Evolutionary conservation across 2,329 filamentous ascomycete species (phyloP), one percentile per base, ranked within the genome.

Genomic region (Cryphonectria parasitica): DNA sequence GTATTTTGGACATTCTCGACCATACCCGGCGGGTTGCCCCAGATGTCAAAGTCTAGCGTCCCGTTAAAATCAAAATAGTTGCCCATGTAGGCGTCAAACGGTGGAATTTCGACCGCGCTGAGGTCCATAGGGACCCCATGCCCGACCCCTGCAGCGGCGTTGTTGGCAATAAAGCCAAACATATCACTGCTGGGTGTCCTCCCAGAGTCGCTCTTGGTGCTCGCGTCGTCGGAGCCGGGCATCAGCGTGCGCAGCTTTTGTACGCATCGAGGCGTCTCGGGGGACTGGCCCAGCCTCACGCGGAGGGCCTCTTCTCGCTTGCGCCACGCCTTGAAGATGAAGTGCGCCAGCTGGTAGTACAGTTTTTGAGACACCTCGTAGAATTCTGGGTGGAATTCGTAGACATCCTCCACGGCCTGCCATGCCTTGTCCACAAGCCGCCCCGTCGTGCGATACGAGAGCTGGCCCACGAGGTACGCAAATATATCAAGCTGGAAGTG

Each of bases 401-500:
- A 89, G 3, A 84, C 80, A 8, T 78, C 77, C 49, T 85, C 81
- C 10, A 88, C 78, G 34, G 82, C 78, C 11, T 73, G 75, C 88
- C 88, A 90, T 0, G 84, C 87, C 41, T 84, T 82, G 61, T 89
- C 86, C 11, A 87, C 83, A 13, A 89, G 78, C 3, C 76, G 77
- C 11, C 88, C 87, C 1, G 80, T 80, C 0, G 81, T 82, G 52
- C 85, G 84, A 43, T 83, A 80, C 72, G 82, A 84, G 17, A 90
- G 82, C 75, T 88, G 85, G 5, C 85, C 85, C 0, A 84, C 83
- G 76, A 88, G 82, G 75, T 87, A 88, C 52, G 85, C 79, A 72
- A 89, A 86, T 34, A 89, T 79, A 69, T 88, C 87, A 64, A 86
- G 78, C 74, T 89, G 87, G 76, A 89, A 88, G 74, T 88, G 84